These are phyloP conservation scores for Enterocytospora artemiae DNA, from an alignment of 371 early-diverging fungal species.

Conservation along the genomic window DNA sequence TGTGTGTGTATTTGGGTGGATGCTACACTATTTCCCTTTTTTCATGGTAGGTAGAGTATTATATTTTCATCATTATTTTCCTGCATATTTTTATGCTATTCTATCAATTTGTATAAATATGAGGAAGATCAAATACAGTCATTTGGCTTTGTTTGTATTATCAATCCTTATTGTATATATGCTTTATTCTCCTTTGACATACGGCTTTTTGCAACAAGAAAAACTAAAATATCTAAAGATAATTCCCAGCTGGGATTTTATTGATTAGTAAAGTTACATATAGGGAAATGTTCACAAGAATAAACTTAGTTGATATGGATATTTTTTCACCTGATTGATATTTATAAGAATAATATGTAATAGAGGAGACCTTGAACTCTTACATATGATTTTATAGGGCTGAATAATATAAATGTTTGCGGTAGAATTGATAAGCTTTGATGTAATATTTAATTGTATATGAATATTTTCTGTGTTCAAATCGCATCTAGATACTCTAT, in stretches of 20 bases:
- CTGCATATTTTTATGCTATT: conserved; percentile 79
- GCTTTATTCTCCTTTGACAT: conserved; percentile 41
- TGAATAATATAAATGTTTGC: too few relatives aligned
- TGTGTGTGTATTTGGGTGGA: conserved; percentile 70
- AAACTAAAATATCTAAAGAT: conserved; percentile 22
- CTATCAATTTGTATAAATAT: conserved; percentile 22
- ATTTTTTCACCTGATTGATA: too few relatives aligned
- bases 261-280: too few relatives aligned
- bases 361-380: too few relatives aligned
- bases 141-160: conserved; percentile 15
- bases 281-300: too few relatives aligned
- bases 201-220: conserved; percentile 38
- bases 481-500: too few relatives aligned
- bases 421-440: too few relatives aligned
- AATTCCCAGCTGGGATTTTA: conserved; percentile 45
- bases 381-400: too few relatives aligned
- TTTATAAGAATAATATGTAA: too few relatives aligned
- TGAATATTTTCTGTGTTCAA: too few relatives aligned
- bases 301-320: too few relatives aligned
- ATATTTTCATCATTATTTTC: conserved; percentile 92
- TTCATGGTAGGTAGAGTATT: conserved; percentile 78
- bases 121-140: neutral
- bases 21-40: conserved; percentile 79
- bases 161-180: conserved; percentile 11
- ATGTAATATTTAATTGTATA: too few relatives aligned